Conservation (phyloP, 192 early-diverging fungal genomes). For the Backusella liffmaniae region DNA sequence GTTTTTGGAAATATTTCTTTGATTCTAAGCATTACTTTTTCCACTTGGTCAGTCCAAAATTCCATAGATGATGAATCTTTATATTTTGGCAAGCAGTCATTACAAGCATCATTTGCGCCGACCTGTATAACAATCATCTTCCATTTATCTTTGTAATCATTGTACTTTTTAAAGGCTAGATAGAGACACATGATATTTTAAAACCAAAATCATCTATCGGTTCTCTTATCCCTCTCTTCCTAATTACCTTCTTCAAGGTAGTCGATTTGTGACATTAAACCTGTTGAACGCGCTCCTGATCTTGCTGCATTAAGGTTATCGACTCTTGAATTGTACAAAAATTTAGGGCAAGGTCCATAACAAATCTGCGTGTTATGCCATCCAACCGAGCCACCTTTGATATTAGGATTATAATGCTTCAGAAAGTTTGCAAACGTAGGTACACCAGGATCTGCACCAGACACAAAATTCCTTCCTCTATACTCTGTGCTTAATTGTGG, state of each 20-base stretch:
- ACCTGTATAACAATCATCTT: background rate
- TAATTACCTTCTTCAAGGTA: background rate
- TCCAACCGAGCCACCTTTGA: background rate
- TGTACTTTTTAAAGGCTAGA: background rate
- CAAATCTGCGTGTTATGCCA: background rate
- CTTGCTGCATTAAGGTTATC: background rate
- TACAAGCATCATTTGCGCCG: background rate
- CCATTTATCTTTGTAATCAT: background rate
- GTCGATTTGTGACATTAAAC: background rate
- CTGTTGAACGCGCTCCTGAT: background rate
- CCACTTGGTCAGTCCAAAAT: background rate
- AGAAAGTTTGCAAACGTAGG: background rate
- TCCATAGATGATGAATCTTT: background rate
- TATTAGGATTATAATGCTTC: background rate
- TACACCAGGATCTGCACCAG: background rate
- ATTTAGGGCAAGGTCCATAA: background rate
- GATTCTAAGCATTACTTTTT: background rate
- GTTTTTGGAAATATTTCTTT: background rate
- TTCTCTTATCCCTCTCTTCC: background rate
- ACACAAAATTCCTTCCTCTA: background rate
- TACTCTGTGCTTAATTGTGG: background rate
- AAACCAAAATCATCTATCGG: background rate
- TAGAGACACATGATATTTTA: background rate
- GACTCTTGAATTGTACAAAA: background rate
- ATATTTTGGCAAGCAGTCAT: background rate